These are phyloP conservation scores for Calonectria leucothoes DNA, from an alignment of 2,329 filamentous ascomycete species.

Conservation along the genomic window DNA sequence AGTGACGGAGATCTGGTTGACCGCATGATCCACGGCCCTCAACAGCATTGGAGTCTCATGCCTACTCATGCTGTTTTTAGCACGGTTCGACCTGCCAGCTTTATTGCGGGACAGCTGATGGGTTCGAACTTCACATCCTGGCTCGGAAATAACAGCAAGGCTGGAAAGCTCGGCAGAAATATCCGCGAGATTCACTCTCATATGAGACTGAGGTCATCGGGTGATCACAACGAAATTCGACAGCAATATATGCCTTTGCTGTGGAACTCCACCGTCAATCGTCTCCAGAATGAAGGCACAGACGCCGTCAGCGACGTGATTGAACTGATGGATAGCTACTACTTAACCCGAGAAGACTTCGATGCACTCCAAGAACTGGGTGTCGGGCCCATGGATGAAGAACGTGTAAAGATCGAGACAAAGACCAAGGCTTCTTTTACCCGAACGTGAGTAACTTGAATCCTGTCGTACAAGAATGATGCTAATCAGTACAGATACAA, in stretches of 20 bases:
- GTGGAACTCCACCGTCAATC: constrained; percentile 83
- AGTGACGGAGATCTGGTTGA: constrained; percentile 97
- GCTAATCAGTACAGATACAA: constrained; percentile 76
- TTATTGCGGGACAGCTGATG: constrained; percentile 81
- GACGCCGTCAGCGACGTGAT: constrained; percentile 87
- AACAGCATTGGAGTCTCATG: constrained; percentile 99
- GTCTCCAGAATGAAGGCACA: constrained; percentile 82
- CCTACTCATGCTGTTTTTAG: constrained; percentile 96
- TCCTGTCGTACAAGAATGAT: background rate
- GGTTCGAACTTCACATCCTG: constrained; percentile 86
- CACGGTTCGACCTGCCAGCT: constrained; percentile 91
- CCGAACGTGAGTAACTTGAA: constrained; percentile 72
- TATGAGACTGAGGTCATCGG: constrained; percentile 91
- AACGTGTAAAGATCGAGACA: constrained; percentile 80
- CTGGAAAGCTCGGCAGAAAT: constrained; percentile 79
- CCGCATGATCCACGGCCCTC: constrained; percentile 96
- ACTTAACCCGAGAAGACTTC: constrained; percentile 92
- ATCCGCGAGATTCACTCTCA: constrained; percentile 96
- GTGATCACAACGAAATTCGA: constrained; percentile 91
- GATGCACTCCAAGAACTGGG: constrained; percentile 93
- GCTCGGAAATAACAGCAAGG: constrained; percentile 95
- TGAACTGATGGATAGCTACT: constrained; percentile 97
- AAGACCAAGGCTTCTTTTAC: constrained; percentile 93
- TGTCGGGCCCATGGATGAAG: constrained; percentile 84
- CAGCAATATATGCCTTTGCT: constrained; percentile 93